These are phyloP conservation scores for Vitis hybrid DNA, from an alignment of 177 flowering plant genomes.

Conservation along the genomic window DNA sequence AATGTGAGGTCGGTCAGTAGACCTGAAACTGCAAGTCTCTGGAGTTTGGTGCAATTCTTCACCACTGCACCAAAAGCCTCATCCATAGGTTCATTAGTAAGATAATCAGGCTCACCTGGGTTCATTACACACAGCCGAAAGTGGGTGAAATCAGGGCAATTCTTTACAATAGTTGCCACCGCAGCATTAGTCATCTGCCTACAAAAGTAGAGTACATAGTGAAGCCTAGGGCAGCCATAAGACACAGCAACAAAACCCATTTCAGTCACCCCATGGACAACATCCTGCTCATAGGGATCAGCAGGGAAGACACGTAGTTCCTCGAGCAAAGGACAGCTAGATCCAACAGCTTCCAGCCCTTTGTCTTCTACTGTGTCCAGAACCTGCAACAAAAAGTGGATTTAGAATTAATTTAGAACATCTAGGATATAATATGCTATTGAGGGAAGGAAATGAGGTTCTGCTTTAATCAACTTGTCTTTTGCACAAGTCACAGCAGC, in stretches of 20 bases:
- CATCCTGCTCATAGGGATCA: constrained; percentile 42
- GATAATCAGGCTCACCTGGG: constrained; percentile 53
- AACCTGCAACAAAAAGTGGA: constrained; percentile 35
- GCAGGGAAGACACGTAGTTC: constrained; percentile 73
- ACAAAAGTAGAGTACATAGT: constrained; percentile 65
- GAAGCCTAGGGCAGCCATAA: constrained; percentile 56
- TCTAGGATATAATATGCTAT: too few relatives aligned
- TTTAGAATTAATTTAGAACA: not conserved
- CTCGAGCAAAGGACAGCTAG: constrained; percentile 52
- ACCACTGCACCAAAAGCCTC: constrained; percentile 68
- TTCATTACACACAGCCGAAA: constrained; percentile 73
- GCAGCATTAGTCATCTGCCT: constrained; percentile 71
- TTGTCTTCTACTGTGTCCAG: constrained; percentile 66
- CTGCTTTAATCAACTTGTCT: too few relatives aligned
- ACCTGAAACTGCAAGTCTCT: constrained; percentile 68
- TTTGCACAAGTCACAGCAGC: too few relatives aligned
- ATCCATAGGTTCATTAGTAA: constrained; percentile 63
- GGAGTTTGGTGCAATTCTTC: constrained; percentile 56
- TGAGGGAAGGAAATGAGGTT: too few relatives aligned
- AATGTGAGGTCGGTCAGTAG: constrained; percentile 59
- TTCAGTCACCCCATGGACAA: constrained; percentile 49
- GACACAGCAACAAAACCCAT: constrained; percentile 62
- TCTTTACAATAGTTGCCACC: constrained; percentile 48
- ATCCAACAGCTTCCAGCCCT: constrained; percentile 67
- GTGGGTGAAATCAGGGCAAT: constrained; percentile 64